Percentiles rank a stretch among this genome's conserved stretches.
phyloP scores from a whole-genome alignment of 2,329 filamentous ascomycete species.

The Apiospora hydei region DNA sequence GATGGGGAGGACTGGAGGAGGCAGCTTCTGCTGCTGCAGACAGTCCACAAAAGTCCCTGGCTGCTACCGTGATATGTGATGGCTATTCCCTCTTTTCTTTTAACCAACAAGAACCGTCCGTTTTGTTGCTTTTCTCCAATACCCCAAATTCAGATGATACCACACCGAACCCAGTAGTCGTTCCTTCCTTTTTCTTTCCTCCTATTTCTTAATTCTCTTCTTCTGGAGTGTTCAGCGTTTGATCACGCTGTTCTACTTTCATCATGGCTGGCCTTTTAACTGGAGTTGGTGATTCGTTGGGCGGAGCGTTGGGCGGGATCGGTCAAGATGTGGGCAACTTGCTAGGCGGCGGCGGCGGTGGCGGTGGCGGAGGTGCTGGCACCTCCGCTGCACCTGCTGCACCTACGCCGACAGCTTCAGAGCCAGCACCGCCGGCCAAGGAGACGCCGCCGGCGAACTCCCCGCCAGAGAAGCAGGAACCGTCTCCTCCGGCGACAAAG shows the following conservation, averaged over 20 bases:
- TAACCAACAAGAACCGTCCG: neutral
- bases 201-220: conserved; percentile 15
- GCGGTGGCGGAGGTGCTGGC: conserved; percentile 20
- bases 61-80: conserved; percentile 17
- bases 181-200: conserved; percentile 23
- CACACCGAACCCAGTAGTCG: conserved; percentile 16
- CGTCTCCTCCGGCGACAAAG: neutral
- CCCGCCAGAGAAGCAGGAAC: neutral
- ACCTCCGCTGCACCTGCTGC: conserved; percentile 16
- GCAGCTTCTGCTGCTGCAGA: neutral
- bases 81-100: neutral
- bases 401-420: conserved; percentile 16
- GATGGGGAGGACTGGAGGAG: neutral
- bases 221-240: conserved; percentile 26
- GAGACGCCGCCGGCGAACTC: neutral
- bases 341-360: neutral
- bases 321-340: conserved; percentile 11
- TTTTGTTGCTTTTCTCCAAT: neutral
- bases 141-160: conserved; percentile 7
- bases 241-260: conserved; percentile 24
- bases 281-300: conserved; percentile 23
- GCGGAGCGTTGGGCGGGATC: neutral
- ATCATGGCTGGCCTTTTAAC: conserved; percentile 29
- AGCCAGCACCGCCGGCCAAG: neutral
- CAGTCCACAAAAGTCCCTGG: neutral